Base-by-base conservation (phyloP, 108 stramenopile species). In the Skeletonema grethae region DNA sequence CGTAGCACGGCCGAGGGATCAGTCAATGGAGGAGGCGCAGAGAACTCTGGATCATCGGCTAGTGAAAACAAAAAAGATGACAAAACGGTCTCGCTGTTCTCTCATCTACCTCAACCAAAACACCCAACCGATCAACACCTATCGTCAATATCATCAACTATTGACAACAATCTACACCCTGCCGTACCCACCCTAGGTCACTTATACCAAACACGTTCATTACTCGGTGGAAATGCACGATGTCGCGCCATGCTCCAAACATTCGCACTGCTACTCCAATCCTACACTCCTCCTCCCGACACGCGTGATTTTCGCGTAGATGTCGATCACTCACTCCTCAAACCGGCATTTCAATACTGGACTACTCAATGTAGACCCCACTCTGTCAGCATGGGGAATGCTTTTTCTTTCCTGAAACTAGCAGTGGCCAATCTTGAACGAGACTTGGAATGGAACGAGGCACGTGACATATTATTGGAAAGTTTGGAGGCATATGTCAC, bases 351-450 rank as follows among this genome's bases (percentile, higher is more conserved):
- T 84, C 82, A 90, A 56, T 92, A 91, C 62, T 90, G 95, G 90
- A 95, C 91, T 12, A 66, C 88, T 13, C 65, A 86, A 56, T 97
- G 96, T 82, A 92, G 97, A 34, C 96, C 95, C 9, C 97, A 96
- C 69, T 90, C 90, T 10, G 96, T 97, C 39, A 93, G 88, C 61
- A 99, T 98, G 98, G 97, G 97, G 36, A 97, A 97, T 73, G 97
- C 97, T 38, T 94, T 97, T 80, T 96, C 95, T 20, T 93, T 92
- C 81, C 67, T 96, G 5, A 93, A 93, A 69, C 61, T 85, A 16
- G 90, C 83, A 56, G 89, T 97, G n/a, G 89, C 95, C 35, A 87
- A 87, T 57, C 71, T 98, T 43, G 84, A 95, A 38, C 90, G 96
- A n/a, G 95, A 96, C 7, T 53, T 94, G 82, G 66, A 80, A 8